Conservation (phyloP, 495 filamentous ascomycete species). For the Penicillium parvum region DNA sequence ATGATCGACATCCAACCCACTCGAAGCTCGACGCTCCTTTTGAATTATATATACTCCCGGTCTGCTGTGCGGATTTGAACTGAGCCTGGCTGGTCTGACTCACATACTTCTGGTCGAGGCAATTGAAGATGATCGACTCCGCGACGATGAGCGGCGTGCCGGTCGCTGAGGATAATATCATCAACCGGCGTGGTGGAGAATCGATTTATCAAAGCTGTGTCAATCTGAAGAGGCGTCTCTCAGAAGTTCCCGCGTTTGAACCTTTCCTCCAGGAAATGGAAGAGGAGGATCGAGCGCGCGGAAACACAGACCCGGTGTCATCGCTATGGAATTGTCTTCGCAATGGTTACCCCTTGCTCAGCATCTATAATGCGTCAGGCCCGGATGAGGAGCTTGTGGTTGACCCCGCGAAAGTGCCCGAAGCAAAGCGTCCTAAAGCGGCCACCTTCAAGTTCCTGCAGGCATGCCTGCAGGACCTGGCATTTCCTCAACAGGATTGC, state of each 20-base stretch:
- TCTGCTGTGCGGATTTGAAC: conserved; percentile 42
- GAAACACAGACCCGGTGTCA: conserved; percentile 77
- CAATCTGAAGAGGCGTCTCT: conserved; percentile 71
- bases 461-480: conserved; percentile 65
- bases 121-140: conserved; percentile 36
- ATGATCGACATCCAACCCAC: conserved; percentile 31
- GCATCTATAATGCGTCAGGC: conserved; percentile 79
- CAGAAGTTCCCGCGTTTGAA: conserved; percentile 79
- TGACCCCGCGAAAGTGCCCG: conserved; percentile 52
- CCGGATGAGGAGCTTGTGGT: conserved; percentile 61
- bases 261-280: conserved; percentile 60
- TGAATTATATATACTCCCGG: conserved; percentile 12
- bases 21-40: conserved; percentile 28
- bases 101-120: conserved; percentile 19
- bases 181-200: conserved; percentile 88
- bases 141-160: conserved; percentile 47
- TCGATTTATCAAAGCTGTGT: conserved; percentile 96
- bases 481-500: conserved; percentile 71
- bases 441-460: conserved; percentile 69
- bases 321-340: conserved; percentile 86
- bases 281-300: conserved; percentile 52
- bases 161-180: conserved; percentile 81
- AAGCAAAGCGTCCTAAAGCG: conserved; percentile 64
- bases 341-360: conserved; percentile 77
- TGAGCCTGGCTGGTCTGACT: conserved; percentile 31